These are phyloP conservation scores for Pistacia integerrima DNA, from an alignment of 345 rosid species.

Conservation along the genomic window DNA sequence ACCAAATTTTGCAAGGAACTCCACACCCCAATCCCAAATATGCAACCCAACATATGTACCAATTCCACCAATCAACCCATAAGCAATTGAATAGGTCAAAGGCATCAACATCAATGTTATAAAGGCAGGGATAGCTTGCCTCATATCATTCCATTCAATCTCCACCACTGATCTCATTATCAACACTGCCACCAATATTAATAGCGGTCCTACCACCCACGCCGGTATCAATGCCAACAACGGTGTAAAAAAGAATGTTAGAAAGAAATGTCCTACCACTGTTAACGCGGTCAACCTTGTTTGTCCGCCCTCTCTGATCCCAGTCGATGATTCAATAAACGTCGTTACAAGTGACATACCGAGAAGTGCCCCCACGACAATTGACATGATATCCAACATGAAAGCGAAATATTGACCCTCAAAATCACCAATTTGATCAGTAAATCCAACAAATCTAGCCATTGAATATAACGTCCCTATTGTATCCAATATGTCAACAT, in stretches of 20 bases:
- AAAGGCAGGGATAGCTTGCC: slow-evolving; percentile 86
- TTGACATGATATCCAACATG: slow-evolving; percentile 86
- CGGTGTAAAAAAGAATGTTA: slow-evolving; percentile 87
- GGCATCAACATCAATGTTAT: slow-evolving; percentile 84
- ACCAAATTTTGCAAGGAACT: slow-evolving; percentile 45
- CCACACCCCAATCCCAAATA: slow-evolving; percentile 70
- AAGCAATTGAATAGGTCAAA: slow-evolving; percentile 84
- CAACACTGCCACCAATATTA: slow-evolving; percentile 86
- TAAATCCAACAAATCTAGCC: slow-evolving; percentile 87
- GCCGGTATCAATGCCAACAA: slow-evolving; percentile 82
- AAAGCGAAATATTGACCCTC: slow-evolving; percentile 91
- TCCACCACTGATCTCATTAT: slow-evolving; percentile 95
- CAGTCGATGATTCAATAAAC: slow-evolving; percentile 83
- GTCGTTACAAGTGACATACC: slow-evolving; percentile 93
- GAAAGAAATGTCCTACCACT: slow-evolving; percentile 71
- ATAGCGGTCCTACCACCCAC: slow-evolving; percentile 97
- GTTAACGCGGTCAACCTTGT: slow-evolving; percentile 88
- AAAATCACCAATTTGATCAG: slow-evolving; percentile 61
- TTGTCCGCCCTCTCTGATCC: slow-evolving; percentile 84
- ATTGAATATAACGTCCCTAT: slow-evolving; percentile 88
- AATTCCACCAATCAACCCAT: slow-evolving; percentile 87
- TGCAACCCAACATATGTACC: slow-evolving; percentile 73
- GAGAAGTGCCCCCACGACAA: slow-evolving; percentile 78
- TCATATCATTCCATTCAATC: slow-evolving; percentile 89
- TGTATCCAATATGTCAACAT: slow-evolving; percentile 86